Conservation (phyloP, 768 basidiomycete genomes). For the Auriscalpium vulgare region DNA sequence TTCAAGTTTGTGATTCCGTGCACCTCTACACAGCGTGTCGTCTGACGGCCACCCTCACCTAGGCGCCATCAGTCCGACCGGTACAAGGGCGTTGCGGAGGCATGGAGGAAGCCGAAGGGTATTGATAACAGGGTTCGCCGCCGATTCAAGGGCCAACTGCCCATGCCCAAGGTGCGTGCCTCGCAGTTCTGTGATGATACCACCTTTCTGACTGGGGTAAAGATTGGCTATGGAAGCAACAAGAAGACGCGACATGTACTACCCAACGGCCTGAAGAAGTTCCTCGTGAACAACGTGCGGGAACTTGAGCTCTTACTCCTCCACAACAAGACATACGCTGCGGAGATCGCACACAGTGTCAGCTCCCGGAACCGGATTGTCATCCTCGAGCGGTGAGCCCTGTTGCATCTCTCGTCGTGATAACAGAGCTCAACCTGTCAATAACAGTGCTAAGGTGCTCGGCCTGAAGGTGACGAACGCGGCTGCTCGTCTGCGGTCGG, state of each 20-base stretch:
- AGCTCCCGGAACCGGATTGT: conserved; percentile 89
- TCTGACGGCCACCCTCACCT: background rate
- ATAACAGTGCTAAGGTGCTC: conserved; percentile 66
- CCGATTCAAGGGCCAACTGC: conserved; percentile 89
- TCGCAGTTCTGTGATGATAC: background rate
- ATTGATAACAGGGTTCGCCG: conserved; percentile 97
- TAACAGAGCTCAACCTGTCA: conserved; percentile 1
- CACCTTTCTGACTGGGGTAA: background rate
- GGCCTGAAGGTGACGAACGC: conserved; percentile 94
- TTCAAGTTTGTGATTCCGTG: conserved; percentile 72
- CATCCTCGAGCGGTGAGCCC: conserved; percentile 75
- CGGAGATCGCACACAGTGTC: conserved; percentile 94
- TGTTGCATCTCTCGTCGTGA: background rate
- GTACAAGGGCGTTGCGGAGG: conserved; percentile 93
- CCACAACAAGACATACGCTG: conserved; percentile 96
- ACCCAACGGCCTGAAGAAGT: conserved; percentile 93
- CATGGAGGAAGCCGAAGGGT: conserved; percentile 99
- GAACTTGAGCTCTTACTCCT: conserved; percentile 94
- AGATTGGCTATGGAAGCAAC: conserved; percentile 90
- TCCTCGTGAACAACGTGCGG: conserved; percentile 88
- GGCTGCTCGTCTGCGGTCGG: conserved; percentile 86
- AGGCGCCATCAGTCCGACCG: conserved; percentile 99
- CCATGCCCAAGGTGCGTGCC: conserved; percentile 92
- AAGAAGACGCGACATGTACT: conserved; percentile 94
- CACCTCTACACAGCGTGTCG: background rate